A percentile compares a stretch with the other conserved stretches of the same genome.
Conservation (phyloP, 371 early-diverging fungal species). For the Cokeromyces recurvatus region DNA sequence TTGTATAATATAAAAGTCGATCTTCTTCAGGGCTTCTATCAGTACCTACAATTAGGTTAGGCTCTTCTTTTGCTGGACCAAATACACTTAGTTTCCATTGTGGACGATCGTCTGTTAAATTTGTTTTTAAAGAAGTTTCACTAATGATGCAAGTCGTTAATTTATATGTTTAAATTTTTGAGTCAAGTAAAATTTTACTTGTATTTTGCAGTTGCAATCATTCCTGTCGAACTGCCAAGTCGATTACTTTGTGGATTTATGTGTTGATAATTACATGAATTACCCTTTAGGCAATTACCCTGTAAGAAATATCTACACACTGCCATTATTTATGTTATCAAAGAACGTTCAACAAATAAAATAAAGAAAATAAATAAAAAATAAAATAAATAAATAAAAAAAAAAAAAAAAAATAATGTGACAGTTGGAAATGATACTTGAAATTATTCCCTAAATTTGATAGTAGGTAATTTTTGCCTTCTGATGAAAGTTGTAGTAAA, state of each 20-base stretch:
- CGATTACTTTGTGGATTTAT: slow-evolving; percentile 5
- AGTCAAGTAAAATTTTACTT: slow-evolving; percentile 32
- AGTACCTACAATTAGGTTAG: slow-evolving; percentile 54
- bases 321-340: slow-evolving; percentile 12
- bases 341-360: too few relatives aligned
- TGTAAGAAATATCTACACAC: slow-evolving; percentile 45
- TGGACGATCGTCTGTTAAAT: slow-evolving; percentile 47
- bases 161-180: background rate
- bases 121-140: slow-evolving; percentile 34
- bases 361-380: too few relatives aligned
- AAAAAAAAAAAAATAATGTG: background rate
- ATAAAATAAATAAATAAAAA: background rate
- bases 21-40: slow-evolving; percentile 58
- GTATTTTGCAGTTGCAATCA: slow-evolving; percentile 19
- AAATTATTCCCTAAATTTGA: too few relatives aligned
- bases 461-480: too few relatives aligned
- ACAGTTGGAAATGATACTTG: too few relatives aligned
- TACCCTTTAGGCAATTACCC: slow-evolving; percentile 45
- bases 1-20: slow-evolving; percentile 45
- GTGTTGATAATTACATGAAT: slow-evolving; percentile 44
- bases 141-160: slow-evolving; percentile 7
- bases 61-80: slow-evolving; percentile 64
- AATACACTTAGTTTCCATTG: slow-evolving; percentile 47
- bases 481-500: too few relatives aligned
- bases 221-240: slow-evolving; percentile 5